Percentiles rank a stretch among this genome's conserved stretches.
Evolutionary conservation across 2,329 filamentous ascomycete genomes (phyloP).

Genomic region (Tolypocladium nubicola): DNA sequence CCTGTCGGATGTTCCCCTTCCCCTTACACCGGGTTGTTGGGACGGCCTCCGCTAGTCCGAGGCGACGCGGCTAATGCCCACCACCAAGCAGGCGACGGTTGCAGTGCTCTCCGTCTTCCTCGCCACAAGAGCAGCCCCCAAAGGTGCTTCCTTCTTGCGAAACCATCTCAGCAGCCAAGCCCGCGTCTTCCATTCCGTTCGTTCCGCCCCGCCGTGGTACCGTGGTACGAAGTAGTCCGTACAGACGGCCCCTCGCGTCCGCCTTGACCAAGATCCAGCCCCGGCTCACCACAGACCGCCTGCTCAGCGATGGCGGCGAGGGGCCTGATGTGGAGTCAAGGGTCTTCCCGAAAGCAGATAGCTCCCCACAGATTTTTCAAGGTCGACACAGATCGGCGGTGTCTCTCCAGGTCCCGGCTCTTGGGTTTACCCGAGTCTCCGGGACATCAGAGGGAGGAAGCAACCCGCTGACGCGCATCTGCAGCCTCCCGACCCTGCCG

Average conservation of each 20-base stretch:
- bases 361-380: not conserved
- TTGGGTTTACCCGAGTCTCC: not conserved
- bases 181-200: not conserved
- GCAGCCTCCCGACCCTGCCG: too few relatives aligned
- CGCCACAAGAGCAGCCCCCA: not conserved
- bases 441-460: not conserved
- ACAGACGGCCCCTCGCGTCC: not conserved
- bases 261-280: not conserved
- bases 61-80: not conserved
- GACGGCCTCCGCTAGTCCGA: not conserved
- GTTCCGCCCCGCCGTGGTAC: not conserved
- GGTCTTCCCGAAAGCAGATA: not conserved
- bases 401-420: not conserved
- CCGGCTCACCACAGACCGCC: not conserved
- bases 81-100: not conserved
- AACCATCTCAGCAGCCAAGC: not conserved
- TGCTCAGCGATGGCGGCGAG: not conserved
- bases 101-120: not conserved
- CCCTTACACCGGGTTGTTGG: not conserved
- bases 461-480: too few relatives aligned
- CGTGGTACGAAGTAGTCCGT: too few relatives aligned
- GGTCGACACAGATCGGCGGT: not conserved
- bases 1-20: not conserved
- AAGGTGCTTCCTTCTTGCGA: too few relatives aligned
- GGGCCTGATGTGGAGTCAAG: not conserved